Evolutionary conservation across 768 basidiomycete genomes (phyloP), one percentile per base, ranked within the genome.

Genomic region (Mycena amicta): DNA sequence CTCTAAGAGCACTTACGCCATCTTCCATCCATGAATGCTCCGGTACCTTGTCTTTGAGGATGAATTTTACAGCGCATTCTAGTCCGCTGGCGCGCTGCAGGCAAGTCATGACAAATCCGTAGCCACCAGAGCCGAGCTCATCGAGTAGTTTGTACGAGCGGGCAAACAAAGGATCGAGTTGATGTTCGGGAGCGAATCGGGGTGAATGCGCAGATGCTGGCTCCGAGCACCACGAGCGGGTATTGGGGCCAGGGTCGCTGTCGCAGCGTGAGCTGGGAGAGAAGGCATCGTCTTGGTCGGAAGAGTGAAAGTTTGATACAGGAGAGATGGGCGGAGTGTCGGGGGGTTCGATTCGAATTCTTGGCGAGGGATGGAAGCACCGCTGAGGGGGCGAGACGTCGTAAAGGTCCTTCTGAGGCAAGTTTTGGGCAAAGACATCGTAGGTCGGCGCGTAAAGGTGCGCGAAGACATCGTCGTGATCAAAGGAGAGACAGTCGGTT

Each of bases 31-130:
- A 72, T 5, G 72, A 73, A 57, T 81, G 79, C 18, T 80, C 79
- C 0, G 83, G 83, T 1, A 87, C 79, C 60, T 85, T 52, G 77
- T 51, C 81, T 72, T 93, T 95, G 76, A 90, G 84, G 68, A 98
- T 94, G 71, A 98, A 97, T 75, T 98, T 98, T 72, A 97, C 90
- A 0, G 95, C 95, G 53, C 95, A 94, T 69, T 94, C 90, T 56
- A 77, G 71, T 0, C 79, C 79, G 46, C 82, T 79, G 28, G 62
- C 65, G 15, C 83, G 84, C 68, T 92, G 84, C 31, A 78, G 74
- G 11, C 93, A 94, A 2, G 90, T 89, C 83, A 96, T 91, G 26
- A 98, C 95, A 70, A 98, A 97, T 2, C 95, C 95, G 69, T 95
- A 98, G 18, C 95, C 95, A 43, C 95, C 95, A 11, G 87, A 86